phyloP scores from a whole-genome alignment of 1,284 basidiomycete genomes.

The Tylopilus sp. region DNA sequence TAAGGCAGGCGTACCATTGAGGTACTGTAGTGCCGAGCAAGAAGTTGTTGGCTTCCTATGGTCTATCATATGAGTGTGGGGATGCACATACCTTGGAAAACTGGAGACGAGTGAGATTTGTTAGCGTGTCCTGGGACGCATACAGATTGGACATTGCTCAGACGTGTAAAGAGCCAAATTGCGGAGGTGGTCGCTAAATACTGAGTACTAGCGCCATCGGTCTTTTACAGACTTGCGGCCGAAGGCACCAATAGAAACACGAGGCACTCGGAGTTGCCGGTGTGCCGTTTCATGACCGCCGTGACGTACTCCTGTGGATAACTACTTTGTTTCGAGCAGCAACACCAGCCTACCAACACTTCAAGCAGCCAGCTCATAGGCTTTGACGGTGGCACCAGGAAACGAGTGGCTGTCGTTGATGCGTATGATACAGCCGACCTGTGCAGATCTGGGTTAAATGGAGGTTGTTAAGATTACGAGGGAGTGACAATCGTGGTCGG shows the following conservation, averaged over 20 bases:
- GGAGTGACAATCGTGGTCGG: too few species aligned
- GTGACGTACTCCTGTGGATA: too few species aligned
- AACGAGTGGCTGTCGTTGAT: too few species aligned
- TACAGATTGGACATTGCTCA: constrained; percentile 10
- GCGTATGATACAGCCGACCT: too few species aligned
- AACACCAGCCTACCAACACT: too few species aligned
- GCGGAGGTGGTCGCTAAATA: too few species aligned
- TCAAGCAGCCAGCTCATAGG: too few species aligned
- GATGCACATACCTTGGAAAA: constrained; percentile 18
- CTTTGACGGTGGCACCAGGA: too few species aligned
- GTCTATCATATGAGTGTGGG: neutral
- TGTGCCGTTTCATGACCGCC: too few species aligned
- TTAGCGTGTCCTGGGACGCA: neutral
- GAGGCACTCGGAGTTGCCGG: neutral
- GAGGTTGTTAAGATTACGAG: too few species aligned
- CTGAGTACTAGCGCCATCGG: neutral
- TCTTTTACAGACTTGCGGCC: neutral
- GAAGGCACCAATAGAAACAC: neutral
- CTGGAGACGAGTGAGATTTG: constrained; percentile 17
- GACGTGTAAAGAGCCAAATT: neutral
- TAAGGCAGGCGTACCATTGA: constrained; percentile 18
- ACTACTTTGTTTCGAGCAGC: too few species aligned
- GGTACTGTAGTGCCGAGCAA: constrained; percentile 7
- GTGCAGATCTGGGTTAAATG: too few species aligned
- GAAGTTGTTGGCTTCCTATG: neutral